Conservation (phyloP, 305 asterid genomes). For the Euphrasia arctica region DNA sequence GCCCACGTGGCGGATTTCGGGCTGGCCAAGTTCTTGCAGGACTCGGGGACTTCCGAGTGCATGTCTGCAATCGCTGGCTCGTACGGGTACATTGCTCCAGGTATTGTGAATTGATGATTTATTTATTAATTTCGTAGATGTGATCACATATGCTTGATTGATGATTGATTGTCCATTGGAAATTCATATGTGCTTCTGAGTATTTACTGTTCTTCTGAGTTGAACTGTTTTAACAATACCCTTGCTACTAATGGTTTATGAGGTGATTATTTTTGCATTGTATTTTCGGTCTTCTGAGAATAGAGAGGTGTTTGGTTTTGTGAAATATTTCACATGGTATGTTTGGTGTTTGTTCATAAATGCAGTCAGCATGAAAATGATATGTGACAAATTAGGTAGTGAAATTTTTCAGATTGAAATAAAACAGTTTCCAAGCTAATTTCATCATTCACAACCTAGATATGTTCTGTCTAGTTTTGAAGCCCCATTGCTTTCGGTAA, state of each 20-base stretch:
- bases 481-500: too few relatives aligned
- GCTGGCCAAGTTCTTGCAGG: conserved; percentile 84
- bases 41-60: conserved; percentile 75
- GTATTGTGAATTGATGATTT: conserved; percentile 30
- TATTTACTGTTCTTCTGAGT: background rate
- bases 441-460: too few relatives aligned
- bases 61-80: conserved; percentile 94
- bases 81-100: conserved; percentile 88
- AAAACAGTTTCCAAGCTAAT: background rate
- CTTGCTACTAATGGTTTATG: background rate
- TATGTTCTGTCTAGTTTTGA: too few relatives aligned
- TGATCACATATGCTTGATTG: background rate
- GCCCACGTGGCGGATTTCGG: conserved; percentile 95
- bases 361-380: conserved; percentile 18
- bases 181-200: background rate
- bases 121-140: background rate
- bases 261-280: background rate
- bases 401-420: background rate
- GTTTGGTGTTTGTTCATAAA: background rate
- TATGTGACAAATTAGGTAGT: conserved; percentile 19
- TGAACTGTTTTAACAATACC: conserved; percentile 1
- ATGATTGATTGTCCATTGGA: background rate
- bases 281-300: background rate
- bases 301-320: background rate
- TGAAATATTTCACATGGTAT: too few relatives aligned